Percentiles rank a stretch among this genome's conserved stretches.
These are phyloP conservation scores for Retiboletus flavoniger DNA, from an alignment of 1,284 basidiomycete genomes.

Conservation along the genomic window DNA sequence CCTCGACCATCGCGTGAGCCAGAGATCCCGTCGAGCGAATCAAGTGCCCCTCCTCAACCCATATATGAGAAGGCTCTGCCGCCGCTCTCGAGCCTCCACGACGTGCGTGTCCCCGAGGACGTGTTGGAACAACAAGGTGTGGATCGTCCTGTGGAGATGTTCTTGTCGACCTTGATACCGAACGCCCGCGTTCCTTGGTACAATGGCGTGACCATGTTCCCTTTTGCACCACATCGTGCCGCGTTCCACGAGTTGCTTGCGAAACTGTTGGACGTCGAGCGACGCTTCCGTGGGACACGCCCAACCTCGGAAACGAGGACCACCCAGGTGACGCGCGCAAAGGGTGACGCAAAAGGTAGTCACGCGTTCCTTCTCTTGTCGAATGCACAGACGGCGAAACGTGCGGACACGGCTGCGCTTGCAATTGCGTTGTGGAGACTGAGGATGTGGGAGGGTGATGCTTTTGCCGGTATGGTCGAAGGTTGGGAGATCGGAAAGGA, in stretches of 20 bases:
- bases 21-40: conserved; percentile 24
- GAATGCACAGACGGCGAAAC: conserved; percentile 43
- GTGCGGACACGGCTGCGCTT: conserved; percentile 59
- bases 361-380: conserved; percentile 69
- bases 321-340: conserved; percentile 7
- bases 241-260: conserved; percentile 50
- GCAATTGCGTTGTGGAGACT: conserved; percentile 74
- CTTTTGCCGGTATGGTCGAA: conserved; percentile 25
- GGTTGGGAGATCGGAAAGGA: conserved; percentile 36
- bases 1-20: conserved; percentile 41
- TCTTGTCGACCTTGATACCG: conserved; percentile 37
- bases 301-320: background rate
- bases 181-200: conserved; percentile 58
- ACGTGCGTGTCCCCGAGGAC: background rate
- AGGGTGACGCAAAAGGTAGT: conserved; percentile 48
- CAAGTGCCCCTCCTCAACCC: background rate
- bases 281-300: conserved; percentile 29
- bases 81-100: conserved; percentile 40
- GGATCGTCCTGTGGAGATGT: conserved; percentile 10
- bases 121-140: background rate
- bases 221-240: conserved; percentile 55
- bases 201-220: conserved; percentile 63
- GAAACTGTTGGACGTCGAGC: conserved; percentile 50
- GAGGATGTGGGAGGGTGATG: conserved; percentile 65
- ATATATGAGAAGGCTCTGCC: conserved; percentile 31